These are phyloP conservation scores for Plantago ovata DNA, from an alignment of 257 asterid genomes.

Conservation along the genomic window DNA sequence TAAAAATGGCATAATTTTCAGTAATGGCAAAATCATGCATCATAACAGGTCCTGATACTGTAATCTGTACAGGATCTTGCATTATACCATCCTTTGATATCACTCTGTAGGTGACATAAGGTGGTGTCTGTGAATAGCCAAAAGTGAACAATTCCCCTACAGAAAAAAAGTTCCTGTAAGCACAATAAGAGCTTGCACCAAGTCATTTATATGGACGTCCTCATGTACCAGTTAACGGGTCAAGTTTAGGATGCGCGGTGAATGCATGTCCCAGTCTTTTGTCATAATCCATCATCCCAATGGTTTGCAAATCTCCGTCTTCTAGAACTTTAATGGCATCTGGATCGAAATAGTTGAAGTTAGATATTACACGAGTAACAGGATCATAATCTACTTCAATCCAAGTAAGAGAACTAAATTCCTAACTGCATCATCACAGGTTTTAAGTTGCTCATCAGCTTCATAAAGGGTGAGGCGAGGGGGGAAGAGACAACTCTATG, in stretches of 20 bases:
- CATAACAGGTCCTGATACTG: constrained; percentile 76
- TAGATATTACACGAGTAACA: no score
- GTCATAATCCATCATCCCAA: constrained; percentile 94
- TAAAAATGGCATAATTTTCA: constrained; percentile 83
- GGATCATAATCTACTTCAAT: no score
- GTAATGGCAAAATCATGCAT: constrained; percentile 99
- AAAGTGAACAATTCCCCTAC: constrained; percentile 97
- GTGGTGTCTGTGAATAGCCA: constrained; percentile 72
- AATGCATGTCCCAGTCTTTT: constrained; percentile 77
- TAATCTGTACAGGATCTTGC: constrained; percentile 93
- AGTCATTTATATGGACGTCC: neutral
- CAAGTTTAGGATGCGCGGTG: constrained; percentile 97
- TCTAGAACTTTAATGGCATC: constrained; percentile 85
- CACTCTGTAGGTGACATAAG: constrained; percentile 83
- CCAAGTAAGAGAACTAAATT: no score
- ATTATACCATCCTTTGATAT: constrained; percentile 83
- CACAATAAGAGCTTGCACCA: neutral
- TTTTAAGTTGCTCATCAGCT: no score
- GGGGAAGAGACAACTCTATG: no score
- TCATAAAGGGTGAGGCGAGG: no score
- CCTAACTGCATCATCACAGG: no score
- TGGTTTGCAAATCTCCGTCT: constrained; percentile 93
- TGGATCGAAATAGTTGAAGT: no score
- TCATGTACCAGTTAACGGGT: constrained; percentile 75
- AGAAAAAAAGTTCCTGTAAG: no score